Percentiles rank a stretch among this genome's conserved stretches.
Evolutionary conservation across 2,329 filamentous ascomycete genomes (phyloP).

Genomic region (Colletotrichum karsti): DNA sequence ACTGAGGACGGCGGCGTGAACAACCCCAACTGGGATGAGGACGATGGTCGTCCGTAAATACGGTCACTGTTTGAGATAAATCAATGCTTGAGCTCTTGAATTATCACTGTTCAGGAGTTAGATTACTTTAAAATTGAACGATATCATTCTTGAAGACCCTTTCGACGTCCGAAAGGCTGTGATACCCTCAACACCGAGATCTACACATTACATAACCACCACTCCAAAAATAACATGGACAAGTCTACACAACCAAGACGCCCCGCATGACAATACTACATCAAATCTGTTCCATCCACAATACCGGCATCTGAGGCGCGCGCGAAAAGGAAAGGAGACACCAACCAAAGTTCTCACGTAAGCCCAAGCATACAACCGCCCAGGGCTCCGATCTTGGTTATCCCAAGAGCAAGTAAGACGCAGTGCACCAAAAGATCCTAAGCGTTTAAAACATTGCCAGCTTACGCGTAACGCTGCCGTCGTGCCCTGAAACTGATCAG

Average conservation of each 20-base stretch:
- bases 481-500: too few species aligned
- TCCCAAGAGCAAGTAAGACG: not conserved
- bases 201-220: not conserved
- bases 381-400: not conserved
- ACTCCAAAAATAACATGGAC: too few species aligned
- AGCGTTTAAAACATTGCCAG: not conserved
- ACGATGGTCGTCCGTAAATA: not conserved
- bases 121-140: too few species aligned
- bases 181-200: not conserved
- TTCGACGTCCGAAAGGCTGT: too few species aligned
- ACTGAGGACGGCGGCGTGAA: not conserved
- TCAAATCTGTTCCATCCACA: not conserved
- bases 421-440: not conserved
- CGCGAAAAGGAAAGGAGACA: not conserved
- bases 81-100: too few species aligned
- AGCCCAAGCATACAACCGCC: not conserved
- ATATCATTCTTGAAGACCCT: too few species aligned
- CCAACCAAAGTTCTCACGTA: slow-evolving; percentile 16
- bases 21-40: not conserved
- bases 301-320: not conserved
- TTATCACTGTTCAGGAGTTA: too few species aligned
- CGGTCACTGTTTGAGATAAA: too few species aligned
- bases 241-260: too few species aligned
- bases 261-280: not conserved
- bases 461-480: not conserved